Evolutionary conservation across 1,284 basidiomycete species (phyloP).

Genomic region (Marasmius fiardii): DNA sequence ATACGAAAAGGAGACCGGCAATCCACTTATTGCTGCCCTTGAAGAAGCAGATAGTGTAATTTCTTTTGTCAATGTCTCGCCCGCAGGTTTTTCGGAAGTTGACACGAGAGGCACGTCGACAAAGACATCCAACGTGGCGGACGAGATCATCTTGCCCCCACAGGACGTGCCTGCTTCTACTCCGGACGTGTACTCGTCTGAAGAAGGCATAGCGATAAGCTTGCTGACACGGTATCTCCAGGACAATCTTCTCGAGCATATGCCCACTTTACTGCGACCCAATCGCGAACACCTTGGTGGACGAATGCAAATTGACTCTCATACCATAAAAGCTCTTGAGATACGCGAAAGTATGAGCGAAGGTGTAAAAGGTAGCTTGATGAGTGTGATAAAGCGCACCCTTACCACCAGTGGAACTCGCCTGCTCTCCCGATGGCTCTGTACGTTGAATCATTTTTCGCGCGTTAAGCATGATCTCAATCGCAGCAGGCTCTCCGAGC

Average conservation of each 20-base stretch:
- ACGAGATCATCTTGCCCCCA: constrained; percentile 16
- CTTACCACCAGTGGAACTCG: constrained; percentile 80
- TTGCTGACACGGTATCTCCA: constrained; percentile 71
- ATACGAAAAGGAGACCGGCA: constrained; percentile 32
- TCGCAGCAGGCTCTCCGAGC: constrained; percentile 73
- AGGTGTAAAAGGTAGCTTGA: constrained; percentile 70
- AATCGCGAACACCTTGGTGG: constrained; percentile 52
- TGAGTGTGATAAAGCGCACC: constrained; percentile 79
- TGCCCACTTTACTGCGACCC: constrained; percentile 65
- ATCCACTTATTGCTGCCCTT: constrained; percentile 46
- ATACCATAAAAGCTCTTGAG: constrained; percentile 88
- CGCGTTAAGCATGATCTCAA: constrained; percentile 8
- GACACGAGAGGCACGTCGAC: background rate
- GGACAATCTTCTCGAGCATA: constrained; percentile 74
- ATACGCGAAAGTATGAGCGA: constrained; percentile 77
- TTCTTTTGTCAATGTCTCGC: constrained; percentile 36
- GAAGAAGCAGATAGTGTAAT: constrained; percentile 50
- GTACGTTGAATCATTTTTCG: constrained; percentile 33
- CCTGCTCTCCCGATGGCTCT: constrained; percentile 72
- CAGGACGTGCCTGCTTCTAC: constrained; percentile 10
- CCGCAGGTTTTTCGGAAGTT: background rate
- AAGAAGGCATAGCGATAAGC: constrained; percentile 59
- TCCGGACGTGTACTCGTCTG: constrained; percentile 22
- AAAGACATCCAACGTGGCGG: constrained; percentile 10
- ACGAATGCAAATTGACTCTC: constrained; percentile 87